phyloP scores from a whole-genome alignment of 257 asterid genomes.

The Solanum commersonii region DNA sequence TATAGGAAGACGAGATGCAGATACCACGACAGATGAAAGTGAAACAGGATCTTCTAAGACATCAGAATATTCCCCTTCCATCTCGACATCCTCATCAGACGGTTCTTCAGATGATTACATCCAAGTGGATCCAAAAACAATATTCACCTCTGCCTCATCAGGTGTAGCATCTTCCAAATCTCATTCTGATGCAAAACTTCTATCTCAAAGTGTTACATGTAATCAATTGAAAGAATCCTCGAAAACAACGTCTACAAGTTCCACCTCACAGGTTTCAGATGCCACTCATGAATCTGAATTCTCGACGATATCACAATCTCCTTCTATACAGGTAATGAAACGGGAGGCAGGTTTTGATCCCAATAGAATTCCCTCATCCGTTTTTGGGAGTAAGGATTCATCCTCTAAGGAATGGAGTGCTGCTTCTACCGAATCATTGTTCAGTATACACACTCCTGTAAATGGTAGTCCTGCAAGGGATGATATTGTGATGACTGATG shows the following conservation, averaged over 20 bases:
- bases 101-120: constrained; percentile 18
- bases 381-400: constrained; percentile 11
- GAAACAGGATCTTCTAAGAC: constrained; percentile 2
- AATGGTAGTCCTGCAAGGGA: constrained; percentile 1
- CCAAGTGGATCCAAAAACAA: constrained; percentile 17
- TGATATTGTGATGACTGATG: background rate
- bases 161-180: constrained; percentile 7
- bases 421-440: constrained; percentile 33
- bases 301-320: constrained; percentile 24
- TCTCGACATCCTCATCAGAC: constrained; percentile 19
- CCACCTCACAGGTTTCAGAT: constrained; percentile 5
- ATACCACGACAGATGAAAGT: constrained; percentile 3
- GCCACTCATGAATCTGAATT: constrained; percentile 2
- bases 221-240: background rate
- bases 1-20: constrained; percentile 10
- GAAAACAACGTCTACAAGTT: background rate
- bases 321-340: constrained; percentile 37
- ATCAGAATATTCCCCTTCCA: constrained; percentile 25
- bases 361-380: constrained; percentile 18
- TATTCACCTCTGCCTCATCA: constrained; percentile 8
- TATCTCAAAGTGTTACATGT: constrained; percentile 13
- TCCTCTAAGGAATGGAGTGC: constrained; percentile 30
- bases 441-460: constrained; percentile 22
- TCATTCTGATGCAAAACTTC: background rate
- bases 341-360: constrained; percentile 25